Evolutionary conservation across 768 basidiomycete species (phyloP), one percentile per base, ranked within the genome.

Genomic region (Suillus discolor): DNA sequence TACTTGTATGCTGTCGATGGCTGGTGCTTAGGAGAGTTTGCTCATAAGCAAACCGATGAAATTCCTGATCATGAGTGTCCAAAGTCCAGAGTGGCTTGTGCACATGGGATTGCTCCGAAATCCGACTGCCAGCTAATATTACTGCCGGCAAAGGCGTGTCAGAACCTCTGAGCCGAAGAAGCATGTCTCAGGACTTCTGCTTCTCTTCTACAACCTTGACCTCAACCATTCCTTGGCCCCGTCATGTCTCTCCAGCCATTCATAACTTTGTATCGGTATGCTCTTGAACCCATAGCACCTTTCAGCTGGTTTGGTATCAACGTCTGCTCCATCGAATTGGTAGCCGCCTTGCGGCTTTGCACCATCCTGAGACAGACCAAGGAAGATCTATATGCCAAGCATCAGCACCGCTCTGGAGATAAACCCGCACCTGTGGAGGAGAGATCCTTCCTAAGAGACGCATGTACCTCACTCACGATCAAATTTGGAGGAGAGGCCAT

Each of bases 401-500:
- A 90, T 71, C 38, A 77, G 15, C 79, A 72, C 54, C 66, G 65
- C 20, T 68, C 68, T 51, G 80, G 82, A 66, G 78, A 77, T 47
- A 74, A 72, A 23, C 62, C 68, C 3, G 67, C 72, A 6, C 74
- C 73, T 4, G 65, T 83, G 9, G 89, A 88, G 69, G 75, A 79
- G 49, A 79, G 78, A 18, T 88, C 89, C 3, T 88, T 90, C 67
- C 80, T 83, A 42, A 84, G 87, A 70, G 87, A 85, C 68, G 73
- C 84, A 18, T 73, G 82, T 6, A 83, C 89, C 0, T 88, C 88
- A 3, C 78, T 91, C 39, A 77, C 86, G 16, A 87, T 93, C 34
- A 90, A 93, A 1, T 93, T 87, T 71, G 92, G 91, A 12, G 92
- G 92, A 23, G 90, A 93, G 75, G 87, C 87, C 2, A 78, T 91